Base-by-base conservation (phyloP, 176 grass and related monocot genomes). In the Poa annua region DNA sequence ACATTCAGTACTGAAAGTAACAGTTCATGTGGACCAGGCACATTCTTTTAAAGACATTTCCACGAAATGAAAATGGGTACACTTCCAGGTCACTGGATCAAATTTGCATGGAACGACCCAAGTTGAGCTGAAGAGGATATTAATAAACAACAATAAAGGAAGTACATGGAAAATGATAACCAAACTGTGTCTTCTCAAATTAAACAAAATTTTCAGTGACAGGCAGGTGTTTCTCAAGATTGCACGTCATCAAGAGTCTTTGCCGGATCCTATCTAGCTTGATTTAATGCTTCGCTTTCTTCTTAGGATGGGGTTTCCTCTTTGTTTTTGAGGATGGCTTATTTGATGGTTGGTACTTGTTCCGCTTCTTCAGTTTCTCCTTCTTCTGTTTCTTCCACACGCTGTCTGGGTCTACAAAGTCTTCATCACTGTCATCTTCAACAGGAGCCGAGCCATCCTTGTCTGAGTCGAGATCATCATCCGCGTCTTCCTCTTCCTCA, bases 341-440 rank as follows among this genome's bases (percentile, higher is more conserved):
- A 20, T 35, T 65, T 49, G 29, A 73, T 10, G 74, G 71, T 29
- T 71, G 76, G 59, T 39, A 65, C 71, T 86, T 91, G 80, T 24
- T 86, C 51, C 79, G 48, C 21, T 80, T 88, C 84, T 89, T 91
- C 8, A 66, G 12, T 25, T 89, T 89, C 19, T 65, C 81, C 47
- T 44, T 80, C 76, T 67, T 90, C 72, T 84, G 88, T 48, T 90
- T 92, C 76, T 86, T 88, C 45, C 74, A 62, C 60, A 83, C 71
- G 42, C 65, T 88, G 20, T 92, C 84, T 29, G 88, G 87, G 54
- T 80, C 78, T 51, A 76, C 64, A 4, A 78, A 77, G 19, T 85
- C 78, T 11, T 90, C 83, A 7, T 90, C 80, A 17, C 89, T 80
- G 53, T 87, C 90, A 75, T 78, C 89, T 78, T 92, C 91, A 59